Evolutionary conservation across 345 rosid species (phyloP), one percentile per base, ranked within the genome.

Genomic region (Hirschfeldia incana): DNA sequence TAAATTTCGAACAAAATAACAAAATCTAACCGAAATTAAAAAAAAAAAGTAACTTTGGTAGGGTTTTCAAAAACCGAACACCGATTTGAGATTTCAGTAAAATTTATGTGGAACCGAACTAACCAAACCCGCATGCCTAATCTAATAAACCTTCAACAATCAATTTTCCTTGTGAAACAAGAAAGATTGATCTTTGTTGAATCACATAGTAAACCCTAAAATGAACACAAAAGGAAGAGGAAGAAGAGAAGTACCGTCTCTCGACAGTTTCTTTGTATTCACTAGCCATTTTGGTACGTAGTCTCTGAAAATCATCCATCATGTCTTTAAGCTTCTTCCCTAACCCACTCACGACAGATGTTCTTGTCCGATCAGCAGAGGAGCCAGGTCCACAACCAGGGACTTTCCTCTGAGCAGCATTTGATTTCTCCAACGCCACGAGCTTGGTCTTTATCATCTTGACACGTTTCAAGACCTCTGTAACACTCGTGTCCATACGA

Each of bases 341-440:
- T 76, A 92, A 83, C 1, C 97, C 97, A 67, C 87, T 87, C 33
- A 90, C 95, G 7, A 90, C 94, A 7, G 94, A 89, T 16, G 94
- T 89, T 80, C 97, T 86, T 37, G 97, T 92, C 76, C 94, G 80
- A 73, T 92, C 97, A 17, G 89, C 84, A 1, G 91, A 89, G 0
- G 96, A 92, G 4, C 97, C 96, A 69, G 96, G 94, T n/a, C 94
- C 97, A 70, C 97, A 90, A 4, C 96, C 94, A 29, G 91, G 80
- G 46, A 84, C 76, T 70, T 83, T 88, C 69, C 97, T 77, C 37
- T 87, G 84, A n/a, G 91, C 86, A 70, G 88, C 92, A 84, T 92
- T 92, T 21, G 97, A 88, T 46, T 89, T 80, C 83, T 92, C 97
- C 30, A 91, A 75, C 3, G 91, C 97, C 77, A 89, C 92, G 1